These are phyloP conservation scores for Cystofilobasidium macerans DNA, from an alignment of 768 basidiomycete genomes.

Conservation along the genomic window DNA sequence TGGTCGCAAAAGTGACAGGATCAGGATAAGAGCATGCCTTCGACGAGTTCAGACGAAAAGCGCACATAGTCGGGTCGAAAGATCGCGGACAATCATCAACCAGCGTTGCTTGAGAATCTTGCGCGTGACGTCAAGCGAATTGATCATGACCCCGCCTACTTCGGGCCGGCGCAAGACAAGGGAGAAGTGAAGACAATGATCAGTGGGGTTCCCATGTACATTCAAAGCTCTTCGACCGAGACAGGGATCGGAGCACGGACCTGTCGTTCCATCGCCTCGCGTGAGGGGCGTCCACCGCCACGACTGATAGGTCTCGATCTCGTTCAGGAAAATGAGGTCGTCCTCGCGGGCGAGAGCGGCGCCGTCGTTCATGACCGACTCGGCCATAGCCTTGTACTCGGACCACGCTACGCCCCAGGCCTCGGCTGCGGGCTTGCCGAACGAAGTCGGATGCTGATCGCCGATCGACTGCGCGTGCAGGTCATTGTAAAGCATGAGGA, in stretches of 20 bases:
- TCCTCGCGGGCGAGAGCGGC: background rate
- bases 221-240: too few relatives aligned
- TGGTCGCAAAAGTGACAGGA: background rate
- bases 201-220: too few relatives aligned
- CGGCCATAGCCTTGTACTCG: slow-evolving; percentile 11
- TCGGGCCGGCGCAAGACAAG: background rate
- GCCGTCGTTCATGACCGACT: slow-evolving; percentile 21
- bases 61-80: slow-evolving; percentile 6
- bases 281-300: slow-evolving; percentile 16
- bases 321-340: slow-evolving; percentile 20
- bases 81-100: slow-evolving; percentile 6
- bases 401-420: slow-evolving; percentile 7
- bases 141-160: slow-evolving; percentile 23
- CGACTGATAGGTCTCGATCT: slow-evolving; percentile 10
- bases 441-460: slow-evolving; percentile 9
- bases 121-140: slow-evolving; percentile 16
- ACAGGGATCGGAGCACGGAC: background rate
- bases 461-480: slow-evolving; percentile 9
- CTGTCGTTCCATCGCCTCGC: background rate
- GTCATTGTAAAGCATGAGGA: slow-evolving; percentile 14
- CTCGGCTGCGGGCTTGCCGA: slow-evolving; percentile 5
- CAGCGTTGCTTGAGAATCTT: slow-evolving; percentile 13
- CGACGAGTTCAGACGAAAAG: background rate
- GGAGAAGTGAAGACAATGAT: background rate
- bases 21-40: background rate